phyloP scores from a whole-genome alignment of 1,284 basidiomycete genomes.

The Ceratobasidium sp. region DNA sequence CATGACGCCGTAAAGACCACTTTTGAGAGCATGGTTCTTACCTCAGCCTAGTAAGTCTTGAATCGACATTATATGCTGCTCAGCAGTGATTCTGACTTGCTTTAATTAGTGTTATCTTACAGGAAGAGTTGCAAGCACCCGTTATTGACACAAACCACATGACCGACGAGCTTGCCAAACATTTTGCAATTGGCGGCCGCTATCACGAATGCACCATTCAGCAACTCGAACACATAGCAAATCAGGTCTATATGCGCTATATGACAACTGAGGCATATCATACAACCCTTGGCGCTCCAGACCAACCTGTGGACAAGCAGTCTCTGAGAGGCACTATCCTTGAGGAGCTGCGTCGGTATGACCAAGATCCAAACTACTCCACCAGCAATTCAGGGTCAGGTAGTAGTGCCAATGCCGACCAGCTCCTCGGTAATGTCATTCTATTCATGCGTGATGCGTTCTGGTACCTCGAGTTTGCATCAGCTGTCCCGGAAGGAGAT shows the following conservation, averaged over 20 bases:
- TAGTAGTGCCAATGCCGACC: too few relatives aligned
- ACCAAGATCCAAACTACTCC: not conserved
- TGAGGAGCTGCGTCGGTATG: not conserved
- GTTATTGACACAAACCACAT: too few relatives aligned
- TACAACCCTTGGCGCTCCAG: not conserved
- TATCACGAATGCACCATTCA: too few relatives aligned
- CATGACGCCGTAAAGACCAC: constrained; percentile 47
- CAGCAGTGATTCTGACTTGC: too few relatives aligned
- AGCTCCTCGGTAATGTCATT: constrained; percentile 53
- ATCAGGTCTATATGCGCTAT: too few relatives aligned
- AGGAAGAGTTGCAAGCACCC: too few relatives aligned
- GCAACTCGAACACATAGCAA: too few relatives aligned
- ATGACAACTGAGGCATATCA: constrained; percentile 19
- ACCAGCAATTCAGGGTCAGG: too few relatives aligned
- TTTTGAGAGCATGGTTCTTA: constrained; percentile 44
- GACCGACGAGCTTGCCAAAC: not conserved
- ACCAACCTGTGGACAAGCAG: too few relatives aligned
- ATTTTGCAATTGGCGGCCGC: not conserved
- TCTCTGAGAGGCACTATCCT: not conserved
- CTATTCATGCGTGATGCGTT: constrained; percentile 55
- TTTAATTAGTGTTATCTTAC: too few relatives aligned
- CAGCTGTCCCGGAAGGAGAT: constrained; percentile 53
- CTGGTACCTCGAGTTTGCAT: constrained; percentile 52
- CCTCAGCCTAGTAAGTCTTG: too few relatives aligned
- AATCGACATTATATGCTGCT: too few relatives aligned